A percentile compares a stretch with the other conserved stretches of the same genome.
phyloP scores from a whole-genome alignment of 2,329 filamentous ascomycete species.

The Ceratocystis smalleyi region DNA sequence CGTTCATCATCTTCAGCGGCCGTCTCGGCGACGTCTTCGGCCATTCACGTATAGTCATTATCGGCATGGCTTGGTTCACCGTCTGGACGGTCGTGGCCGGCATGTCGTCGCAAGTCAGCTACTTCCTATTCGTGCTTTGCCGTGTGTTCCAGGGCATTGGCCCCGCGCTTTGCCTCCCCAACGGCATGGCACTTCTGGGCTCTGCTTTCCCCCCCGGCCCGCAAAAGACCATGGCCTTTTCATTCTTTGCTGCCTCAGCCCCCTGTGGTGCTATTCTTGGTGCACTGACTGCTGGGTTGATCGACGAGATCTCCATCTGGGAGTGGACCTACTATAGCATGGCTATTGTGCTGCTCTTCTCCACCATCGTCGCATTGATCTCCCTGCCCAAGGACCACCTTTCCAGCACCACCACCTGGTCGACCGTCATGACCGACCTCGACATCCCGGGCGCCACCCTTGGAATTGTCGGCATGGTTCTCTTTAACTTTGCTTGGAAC shows the following conservation, averaged over 20 bases:
- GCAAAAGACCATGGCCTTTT: slow-evolving; percentile 46
- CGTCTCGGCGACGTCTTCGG: slow-evolving; percentile 43
- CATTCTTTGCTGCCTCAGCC: slow-evolving; percentile 32
- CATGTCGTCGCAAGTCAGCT: slow-evolving; percentile 30
- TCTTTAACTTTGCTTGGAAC: slow-evolving; percentile 55
- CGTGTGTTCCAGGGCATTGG: slow-evolving; percentile 45
- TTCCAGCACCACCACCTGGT: background rate
- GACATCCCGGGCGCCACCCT: slow-evolving; percentile 28
- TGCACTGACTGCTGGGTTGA: slow-evolving; percentile 27
- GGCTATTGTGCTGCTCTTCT: slow-evolving; percentile 21
- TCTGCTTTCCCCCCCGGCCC: slow-evolving; percentile 39
- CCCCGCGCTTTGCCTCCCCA: slow-evolving; percentile 47
- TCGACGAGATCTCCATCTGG: slow-evolving; percentile 31
- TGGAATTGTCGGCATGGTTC: slow-evolving; percentile 40
- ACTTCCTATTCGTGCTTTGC: slow-evolving; percentile 25
- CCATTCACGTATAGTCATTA: slow-evolving; percentile 38
- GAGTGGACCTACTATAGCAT: slow-evolving; percentile 34
- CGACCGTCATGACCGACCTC: slow-evolving; percentile 18
- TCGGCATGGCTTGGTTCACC: slow-evolving; percentile 40
- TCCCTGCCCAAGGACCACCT: slow-evolving; percentile 23
- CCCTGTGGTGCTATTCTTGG: slow-evolving; percentile 33
- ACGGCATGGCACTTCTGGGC: slow-evolving; percentile 47
- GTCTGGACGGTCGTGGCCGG: slow-evolving; percentile 37
- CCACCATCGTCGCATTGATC: slow-evolving; percentile 23
- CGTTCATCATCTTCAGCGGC: slow-evolving; percentile 42